These are phyloP conservation scores for Closterium sp. DNA, from an alignment of 139 green algal genomes.

Conservation along the genomic window DNA sequence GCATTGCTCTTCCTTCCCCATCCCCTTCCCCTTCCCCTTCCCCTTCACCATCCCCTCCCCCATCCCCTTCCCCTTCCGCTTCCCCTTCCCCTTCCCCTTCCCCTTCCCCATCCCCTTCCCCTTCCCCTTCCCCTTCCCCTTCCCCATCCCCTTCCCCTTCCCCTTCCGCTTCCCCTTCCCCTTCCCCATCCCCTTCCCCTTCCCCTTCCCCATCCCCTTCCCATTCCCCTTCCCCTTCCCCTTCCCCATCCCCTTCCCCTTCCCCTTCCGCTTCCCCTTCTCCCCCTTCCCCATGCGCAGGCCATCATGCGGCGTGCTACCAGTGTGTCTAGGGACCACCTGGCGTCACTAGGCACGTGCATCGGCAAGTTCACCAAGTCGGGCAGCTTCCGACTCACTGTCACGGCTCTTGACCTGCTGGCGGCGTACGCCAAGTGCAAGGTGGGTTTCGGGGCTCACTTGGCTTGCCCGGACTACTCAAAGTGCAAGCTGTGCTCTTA, in stretches of 20 bases:
- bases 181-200: not conserved
- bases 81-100: not conserved
- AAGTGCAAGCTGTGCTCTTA: too few species aligned
- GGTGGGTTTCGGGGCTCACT: conserved; percentile 52
- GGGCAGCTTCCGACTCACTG: conserved; percentile 90
- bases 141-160: too few species aligned
- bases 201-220: not conserved
- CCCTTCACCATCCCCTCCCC: not conserved
- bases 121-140: not conserved
- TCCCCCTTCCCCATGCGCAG: conserved; percentile 2
- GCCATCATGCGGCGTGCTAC: conserved; percentile 34
- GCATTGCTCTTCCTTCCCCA: not conserved
- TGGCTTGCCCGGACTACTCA: too few species aligned
- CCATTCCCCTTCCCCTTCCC: not conserved
- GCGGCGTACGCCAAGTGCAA: conserved; percentile 93
- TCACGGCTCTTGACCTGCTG: conserved; percentile 88
- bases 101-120: not conserved
- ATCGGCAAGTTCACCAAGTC: conserved; percentile 96
- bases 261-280: not conserved
- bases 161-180: too few species aligned
- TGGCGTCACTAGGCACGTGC: conserved; percentile 83
- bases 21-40: not conserved
- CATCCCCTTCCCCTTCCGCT: not conserved
- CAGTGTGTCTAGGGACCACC: conserved; percentile 80
- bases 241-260: not conserved